Evolutionary conservation across 306 rosid species (phyloP).

Genomic region (Cicer bijugum): DNA sequence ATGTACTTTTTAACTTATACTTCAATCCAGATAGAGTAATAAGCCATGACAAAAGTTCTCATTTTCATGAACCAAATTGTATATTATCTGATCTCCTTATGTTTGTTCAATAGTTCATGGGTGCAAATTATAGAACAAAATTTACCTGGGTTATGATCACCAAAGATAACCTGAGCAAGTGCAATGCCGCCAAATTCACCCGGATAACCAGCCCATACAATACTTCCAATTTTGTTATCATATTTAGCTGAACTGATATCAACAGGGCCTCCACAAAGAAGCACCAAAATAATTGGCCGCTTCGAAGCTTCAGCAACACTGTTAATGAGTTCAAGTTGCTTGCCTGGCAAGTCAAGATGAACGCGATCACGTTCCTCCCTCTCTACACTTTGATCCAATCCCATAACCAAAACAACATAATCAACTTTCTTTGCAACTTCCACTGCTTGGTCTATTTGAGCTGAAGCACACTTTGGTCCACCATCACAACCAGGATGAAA

Average conservation of each 20-base stretch:
- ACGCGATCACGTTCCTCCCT: conserved; percentile 72
- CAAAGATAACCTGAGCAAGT: conserved; percentile 80
- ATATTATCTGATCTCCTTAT: neutral
- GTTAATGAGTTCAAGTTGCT: conserved; percentile 67
- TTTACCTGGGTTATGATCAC: conserved; percentile 89
- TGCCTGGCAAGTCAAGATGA: conserved; percentile 71
- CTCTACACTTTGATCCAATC: conserved; percentile 80
- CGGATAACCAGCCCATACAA: conserved; percentile 96
- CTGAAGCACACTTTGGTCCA: conserved; percentile 59
- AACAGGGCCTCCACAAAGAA: conserved; percentile 83
- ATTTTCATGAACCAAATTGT: conserved; percentile 2
- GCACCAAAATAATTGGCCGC: conserved; percentile 73
- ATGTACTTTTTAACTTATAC: no score
- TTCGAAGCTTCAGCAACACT: conserved; percentile 74
- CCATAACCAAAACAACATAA: conserved; percentile 82
- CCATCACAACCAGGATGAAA: conserved; percentile 73
- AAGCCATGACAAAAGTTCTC: neutral
- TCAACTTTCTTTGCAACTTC: conserved; percentile 60
- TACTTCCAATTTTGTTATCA: conserved; percentile 70
- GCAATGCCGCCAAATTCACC: conserved; percentile 89
- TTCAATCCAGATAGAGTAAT: neutral
- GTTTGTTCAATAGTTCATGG: neutral
- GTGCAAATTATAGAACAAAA: neutral
- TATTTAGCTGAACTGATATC: conserved; percentile 77
- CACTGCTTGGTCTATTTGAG: conserved; percentile 62